Evolutionary conservation across 441 rosid genomes (phyloP).

Genomic region (Pelargonium australe): DNA sequence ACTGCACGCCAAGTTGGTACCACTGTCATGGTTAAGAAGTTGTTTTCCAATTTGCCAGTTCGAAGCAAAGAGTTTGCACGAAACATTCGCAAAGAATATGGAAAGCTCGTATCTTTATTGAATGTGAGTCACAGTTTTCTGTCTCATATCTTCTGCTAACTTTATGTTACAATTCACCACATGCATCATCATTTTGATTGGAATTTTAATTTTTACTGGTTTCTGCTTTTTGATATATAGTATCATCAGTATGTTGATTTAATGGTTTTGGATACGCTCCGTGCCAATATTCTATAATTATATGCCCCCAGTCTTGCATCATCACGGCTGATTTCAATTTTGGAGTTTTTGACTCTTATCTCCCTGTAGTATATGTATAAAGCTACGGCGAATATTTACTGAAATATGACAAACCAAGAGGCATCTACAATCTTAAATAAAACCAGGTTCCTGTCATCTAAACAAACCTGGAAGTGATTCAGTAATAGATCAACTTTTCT

Average conservation of each 20-base stretch:
- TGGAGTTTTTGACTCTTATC: too few relatives aligned
- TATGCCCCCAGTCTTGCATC: too few relatives aligned
- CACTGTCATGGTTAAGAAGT: constrained; percentile 72
- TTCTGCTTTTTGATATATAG: neutral
- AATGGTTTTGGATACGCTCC: neutral
- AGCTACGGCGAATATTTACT: too few relatives aligned
- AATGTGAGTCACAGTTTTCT: constrained; percentile 46
- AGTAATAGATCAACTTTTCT: too few relatives aligned
- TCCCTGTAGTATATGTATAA: too few relatives aligned
- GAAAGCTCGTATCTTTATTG: constrained; percentile 74
- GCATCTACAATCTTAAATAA: too few relatives aligned
- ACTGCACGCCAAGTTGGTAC: constrained; percentile 86
- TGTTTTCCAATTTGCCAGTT: constrained; percentile 84
- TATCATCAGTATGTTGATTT: neutral
- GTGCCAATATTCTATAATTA: neutral
- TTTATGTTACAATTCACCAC: neutral
- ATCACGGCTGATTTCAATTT: too few relatives aligned
- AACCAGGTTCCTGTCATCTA: too few relatives aligned
- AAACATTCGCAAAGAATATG: constrained; percentile 88
- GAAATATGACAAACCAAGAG: too few relatives aligned
- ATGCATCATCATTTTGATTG: neutral
- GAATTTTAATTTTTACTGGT: neutral
- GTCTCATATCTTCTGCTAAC: neutral
- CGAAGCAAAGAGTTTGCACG: constrained; percentile 90
- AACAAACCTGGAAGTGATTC: too few relatives aligned